These are phyloP conservation scores for Rhodotorula sp. DNA, from an alignment of 1,284 basidiomycete species.

Conservation along the genomic window DNA sequence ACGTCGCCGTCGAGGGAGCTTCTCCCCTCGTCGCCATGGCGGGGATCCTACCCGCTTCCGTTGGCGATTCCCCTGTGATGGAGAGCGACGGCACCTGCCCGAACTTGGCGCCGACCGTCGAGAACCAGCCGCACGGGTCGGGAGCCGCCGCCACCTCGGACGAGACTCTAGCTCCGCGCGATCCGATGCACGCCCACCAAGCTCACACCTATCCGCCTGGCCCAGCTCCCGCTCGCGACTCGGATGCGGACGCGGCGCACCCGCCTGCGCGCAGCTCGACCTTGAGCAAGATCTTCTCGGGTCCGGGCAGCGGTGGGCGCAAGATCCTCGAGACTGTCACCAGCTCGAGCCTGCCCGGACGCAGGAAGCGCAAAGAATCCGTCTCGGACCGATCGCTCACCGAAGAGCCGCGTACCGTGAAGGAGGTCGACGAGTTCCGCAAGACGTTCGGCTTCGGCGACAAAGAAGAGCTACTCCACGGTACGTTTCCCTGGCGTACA, in stretches of 20 bases:
- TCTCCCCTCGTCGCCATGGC: conserved; percentile 3
- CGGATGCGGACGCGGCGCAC: neutral
- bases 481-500: conserved; percentile 56
- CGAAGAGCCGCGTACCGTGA: conserved; percentile 18
- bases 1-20: neutral
- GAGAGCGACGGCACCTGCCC: conserved; percentile 6
- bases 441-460: conserved; percentile 76
- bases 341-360: neutral
- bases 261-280: conserved; percentile 11
- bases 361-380: neutral
- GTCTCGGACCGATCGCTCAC: conserved; percentile 4
- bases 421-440: conserved; percentile 56
- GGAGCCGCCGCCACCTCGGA: neutral
- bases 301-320: conserved; percentile 7
- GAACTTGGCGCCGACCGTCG: neutral
- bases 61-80: neutral
- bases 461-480: conserved; percentile 77
- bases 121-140: neutral
- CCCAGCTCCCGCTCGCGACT: conserved; percentile 3
- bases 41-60: conserved; percentile 1
- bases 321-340: conserved; percentile 39
- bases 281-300: conserved; percentile 22
- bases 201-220: conserved; percentile 37
- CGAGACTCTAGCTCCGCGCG: neutral
- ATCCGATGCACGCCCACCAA: neutral